Evolutionary conservation across 352 stramenopile genomes (phyloP), one percentile per base, ranked within the genome.

Genomic region (Ochromonadaceae sp.): DNA sequence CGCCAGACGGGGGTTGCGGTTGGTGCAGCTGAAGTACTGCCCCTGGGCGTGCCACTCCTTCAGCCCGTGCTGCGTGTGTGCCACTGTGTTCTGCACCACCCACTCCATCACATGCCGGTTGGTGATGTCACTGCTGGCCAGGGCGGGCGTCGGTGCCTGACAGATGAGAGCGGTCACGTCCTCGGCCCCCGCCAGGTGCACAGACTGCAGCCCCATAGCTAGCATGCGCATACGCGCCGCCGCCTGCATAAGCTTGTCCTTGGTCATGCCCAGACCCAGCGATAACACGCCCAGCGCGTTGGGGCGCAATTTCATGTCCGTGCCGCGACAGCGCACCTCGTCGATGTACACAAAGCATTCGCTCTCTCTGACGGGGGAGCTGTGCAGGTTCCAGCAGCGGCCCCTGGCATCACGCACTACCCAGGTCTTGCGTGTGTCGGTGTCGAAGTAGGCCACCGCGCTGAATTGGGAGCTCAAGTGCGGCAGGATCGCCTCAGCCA

Each of bases 201-300:
- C 69, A 15, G 69, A 81, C 60, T 92, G 81, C 59, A 91, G 78
- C 50, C 65, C 65, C 0, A 70, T 74, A 12, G 78, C 81, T 0
- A 95, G 76, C 46, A 86, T 79, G 0, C 85, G 72, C 73, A 93
- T 80, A 0, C 86, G 78, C 5, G 84, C 85, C 0, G 82, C 83
- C n/a, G 82, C 85, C 69, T 94, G 86, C 84, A 93, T 91, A 1
- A 94, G 58, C 52, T 92, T 93, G 66, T 93, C 86, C 53, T 93
- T 95, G 0, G 79, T 84, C 25, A 93, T 73, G 22, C 79, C 80
- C 5, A 83, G 81, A 0, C 82, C 84, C 0, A 93, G 70, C 0
- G 85, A 93, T 25, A 92, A 49, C 49, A 91, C 56, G 12, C 82
- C 85, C 3, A 82, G 57, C 2, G 81, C 80, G 9, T 86, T 43